Evolutionary conservation across 78 protist genomes (phyloP), one percentile per base, ranked within the genome.

Genomic region (Planoprotostelium fungivorum): DNA sequence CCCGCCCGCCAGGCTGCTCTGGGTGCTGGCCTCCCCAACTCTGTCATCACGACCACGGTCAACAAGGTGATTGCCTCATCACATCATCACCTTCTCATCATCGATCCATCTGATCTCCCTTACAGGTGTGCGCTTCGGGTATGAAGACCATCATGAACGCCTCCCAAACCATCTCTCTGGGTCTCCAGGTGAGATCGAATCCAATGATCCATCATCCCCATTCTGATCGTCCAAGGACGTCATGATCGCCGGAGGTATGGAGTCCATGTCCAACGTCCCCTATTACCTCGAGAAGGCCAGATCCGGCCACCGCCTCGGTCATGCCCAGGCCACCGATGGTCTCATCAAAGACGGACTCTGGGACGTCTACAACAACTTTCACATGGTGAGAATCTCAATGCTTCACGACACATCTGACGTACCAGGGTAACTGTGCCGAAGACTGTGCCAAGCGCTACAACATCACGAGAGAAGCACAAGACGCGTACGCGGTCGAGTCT

Each of bases 191-290:
- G 73, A 51, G 73, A 25, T 25, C 31, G 5, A 25, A 34, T 87
- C 84, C 1, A 9, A 86, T 89, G 1, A 73, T 34, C 1, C 1
- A 10, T 1, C 37, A 16, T 1, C 1, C 10, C 1, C 84, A 39
- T 23, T 83, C 36, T 9, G 29, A 23, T 0, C 0, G 0, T 1
- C 16, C 31, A 5, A 51, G 29, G 91, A 95, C 31, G 88, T 93
- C 9, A 91, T 96, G 29, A 93, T 98, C 38, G 96, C 97, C 31
- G 99, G 99, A 51, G 99, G 99, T 28, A 96, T 99, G 95, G 99
- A 99, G 92, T 63, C 91, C 73, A 99, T 99, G 99, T 89, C 98
- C 34, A 92, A 98, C 73, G 97, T 88, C 0, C 99, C 99, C 34
- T 97, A 89, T 86, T 96, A 96, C 89, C 85, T 94, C 34, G 94